Conservation (phyloP, 768 basidiomycete species). For the Cubamyces lactineus region DNA sequence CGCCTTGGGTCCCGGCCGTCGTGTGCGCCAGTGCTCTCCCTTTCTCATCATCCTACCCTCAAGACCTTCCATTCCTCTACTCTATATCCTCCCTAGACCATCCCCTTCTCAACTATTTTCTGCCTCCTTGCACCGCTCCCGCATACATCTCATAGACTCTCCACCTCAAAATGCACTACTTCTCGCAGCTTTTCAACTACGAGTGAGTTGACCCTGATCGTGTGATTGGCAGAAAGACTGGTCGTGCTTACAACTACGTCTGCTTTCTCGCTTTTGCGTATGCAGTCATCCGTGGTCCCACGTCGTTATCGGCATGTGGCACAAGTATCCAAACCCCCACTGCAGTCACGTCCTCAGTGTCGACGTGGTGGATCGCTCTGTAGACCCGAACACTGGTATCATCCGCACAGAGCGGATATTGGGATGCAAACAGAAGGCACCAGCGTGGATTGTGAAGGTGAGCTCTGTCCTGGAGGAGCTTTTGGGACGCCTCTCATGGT, state of each 20-base stretch:
- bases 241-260: constrained; percentile 16
- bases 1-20: constrained; percentile 22
- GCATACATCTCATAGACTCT: background rate
- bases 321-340: constrained; percentile 94
- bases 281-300: constrained; percentile 86
- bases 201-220: constrained; percentile 57
- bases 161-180: constrained; percentile 69
- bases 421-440: constrained; percentile 91
- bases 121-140: background rate
- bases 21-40: constrained; percentile 26
- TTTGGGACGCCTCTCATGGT: background rate
- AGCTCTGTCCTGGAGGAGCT: constrained; percentile 26
- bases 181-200: constrained; percentile 82
- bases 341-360: constrained; percentile 87
- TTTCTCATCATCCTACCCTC: constrained; percentile 17
- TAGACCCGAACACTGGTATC: constrained; percentile 83
- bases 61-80: constrained; percentile 18
- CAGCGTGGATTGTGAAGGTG: constrained; percentile 92
- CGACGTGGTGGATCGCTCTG: constrained; percentile 83
- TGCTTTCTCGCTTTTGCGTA: constrained; percentile 15
- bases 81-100: constrained; percentile 24
- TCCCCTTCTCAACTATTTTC: constrained; percentile 10
- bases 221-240: constrained; percentile 15
- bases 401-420: constrained; percentile 90
- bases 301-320: constrained; percentile 92